Evolutionary conservation across 257 asterid species (phyloP).

Genomic region (Solanum rostratum): DNA sequence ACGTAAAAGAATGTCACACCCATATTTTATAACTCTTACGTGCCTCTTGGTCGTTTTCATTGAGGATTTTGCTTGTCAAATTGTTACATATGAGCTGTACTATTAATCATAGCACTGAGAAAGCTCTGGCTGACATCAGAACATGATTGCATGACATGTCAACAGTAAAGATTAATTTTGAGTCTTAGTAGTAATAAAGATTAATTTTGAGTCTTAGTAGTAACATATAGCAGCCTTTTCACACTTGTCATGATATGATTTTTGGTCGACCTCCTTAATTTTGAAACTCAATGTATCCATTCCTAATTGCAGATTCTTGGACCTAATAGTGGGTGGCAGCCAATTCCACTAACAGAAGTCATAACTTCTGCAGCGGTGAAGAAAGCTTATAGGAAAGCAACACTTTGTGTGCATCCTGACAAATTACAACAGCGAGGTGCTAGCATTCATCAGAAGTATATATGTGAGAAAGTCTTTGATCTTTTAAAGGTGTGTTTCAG

Average conservation of each 20-base stretch:
- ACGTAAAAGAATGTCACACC: not conserved
- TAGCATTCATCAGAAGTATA: conserved; percentile 77
- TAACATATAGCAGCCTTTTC: not conserved
- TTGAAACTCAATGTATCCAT: not conserved
- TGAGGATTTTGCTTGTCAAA: not conserved
- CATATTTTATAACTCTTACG: not conserved
- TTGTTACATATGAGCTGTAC: not conserved
- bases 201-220: no score
- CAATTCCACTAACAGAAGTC: conserved; percentile 79
- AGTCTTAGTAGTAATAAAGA: not conserved
- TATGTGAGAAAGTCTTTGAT: conserved; percentile 93
- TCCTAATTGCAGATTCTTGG: conserved; percentile 68
- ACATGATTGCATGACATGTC: not conserved
- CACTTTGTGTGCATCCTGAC: conserved; percentile 93
- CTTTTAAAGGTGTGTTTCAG: conserved; percentile 64
- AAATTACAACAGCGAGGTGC: conserved; percentile 98
- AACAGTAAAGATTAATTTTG: not conserved
- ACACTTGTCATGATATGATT: not conserved
- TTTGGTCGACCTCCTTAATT: not conserved
- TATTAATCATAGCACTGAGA: not conserved
- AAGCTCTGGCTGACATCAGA: not conserved
- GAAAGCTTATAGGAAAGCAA: conserved; percentile 85
- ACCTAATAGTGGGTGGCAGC: conserved; percentile 89
- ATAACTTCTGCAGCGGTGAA: conserved; percentile 80
- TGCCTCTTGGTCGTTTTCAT: not conserved